phyloP scores from a whole-genome alignment of 1,284 basidiomycete genomes.

The Cryptococcus sp. region DNA sequence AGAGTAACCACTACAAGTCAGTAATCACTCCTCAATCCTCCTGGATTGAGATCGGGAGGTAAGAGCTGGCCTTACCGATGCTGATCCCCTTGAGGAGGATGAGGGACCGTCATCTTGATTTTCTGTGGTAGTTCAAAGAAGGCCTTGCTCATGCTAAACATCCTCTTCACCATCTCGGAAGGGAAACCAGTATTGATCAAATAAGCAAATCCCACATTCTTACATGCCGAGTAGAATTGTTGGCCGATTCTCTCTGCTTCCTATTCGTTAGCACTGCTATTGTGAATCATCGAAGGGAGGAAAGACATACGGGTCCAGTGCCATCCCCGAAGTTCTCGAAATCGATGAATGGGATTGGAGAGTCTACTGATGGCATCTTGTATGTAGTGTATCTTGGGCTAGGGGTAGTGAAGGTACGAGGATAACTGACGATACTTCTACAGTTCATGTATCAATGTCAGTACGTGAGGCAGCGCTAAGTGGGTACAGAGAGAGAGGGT shows the following conservation, averaged over 20 bases:
- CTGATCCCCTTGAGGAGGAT: slow-evolving; percentile 53
- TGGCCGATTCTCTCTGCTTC: slow-evolving; percentile 16
- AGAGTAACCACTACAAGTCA: slow-evolving; percentile 51
- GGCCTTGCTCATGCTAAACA: slow-evolving; percentile 54
- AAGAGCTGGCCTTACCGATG: slow-evolving; percentile 29
- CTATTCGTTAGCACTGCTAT: slow-evolving; percentile 3
- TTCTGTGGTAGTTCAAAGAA: slow-evolving; percentile 57
- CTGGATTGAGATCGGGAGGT: background rate
- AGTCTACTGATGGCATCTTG: slow-evolving; percentile 19
- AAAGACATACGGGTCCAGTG: slow-evolving; percentile 4
- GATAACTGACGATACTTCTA: no score
- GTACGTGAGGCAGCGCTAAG: no score
- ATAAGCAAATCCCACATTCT: slow-evolving; percentile 50
- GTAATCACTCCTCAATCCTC: slow-evolving; percentile 14
- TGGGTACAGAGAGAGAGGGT: no score
- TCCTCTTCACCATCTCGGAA: slow-evolving; percentile 51
- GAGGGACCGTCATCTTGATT: slow-evolving; percentile 57
- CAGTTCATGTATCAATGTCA: no score
- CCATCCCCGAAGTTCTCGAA: slow-evolving; percentile 29
- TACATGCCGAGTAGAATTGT: slow-evolving; percentile 24
- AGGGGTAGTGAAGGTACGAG: no score
- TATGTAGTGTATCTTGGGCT: no score
- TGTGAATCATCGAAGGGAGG: background rate
- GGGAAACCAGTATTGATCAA: slow-evolving; percentile 50
- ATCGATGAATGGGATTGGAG: slow-evolving; percentile 29